phyloP scores from a whole-genome alignment of 164 flowering plant species.

The Sedum album region DNA sequence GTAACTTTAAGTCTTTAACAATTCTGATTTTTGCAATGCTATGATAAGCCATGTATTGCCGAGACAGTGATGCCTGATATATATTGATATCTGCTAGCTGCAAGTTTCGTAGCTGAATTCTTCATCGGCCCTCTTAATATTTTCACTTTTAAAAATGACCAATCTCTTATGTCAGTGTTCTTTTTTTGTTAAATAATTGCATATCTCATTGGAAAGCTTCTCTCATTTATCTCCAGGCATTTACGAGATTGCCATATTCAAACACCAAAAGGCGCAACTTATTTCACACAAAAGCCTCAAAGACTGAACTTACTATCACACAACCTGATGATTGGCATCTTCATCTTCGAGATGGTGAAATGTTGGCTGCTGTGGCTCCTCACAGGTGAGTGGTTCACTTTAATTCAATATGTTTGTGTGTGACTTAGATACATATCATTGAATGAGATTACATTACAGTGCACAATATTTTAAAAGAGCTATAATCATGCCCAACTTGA shows the following conservation, averaged over 20 bases:
- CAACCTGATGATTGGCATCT: slow-evolving; percentile 98
- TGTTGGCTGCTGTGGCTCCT: slow-evolving; percentile 65
- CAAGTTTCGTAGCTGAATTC: no score
- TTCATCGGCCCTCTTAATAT: no score
- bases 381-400: slow-evolving; percentile 45
- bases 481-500: slow-evolving; percentile 90
- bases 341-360: slow-evolving; percentile 89
- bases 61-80: no score
- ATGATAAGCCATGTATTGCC: no score
- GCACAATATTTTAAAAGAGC: slow-evolving; percentile 77
- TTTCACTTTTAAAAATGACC: no score
- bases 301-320: slow-evolving; percentile 67
- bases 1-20: no score
- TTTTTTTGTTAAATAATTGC: neutral
- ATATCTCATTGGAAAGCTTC: neutral
- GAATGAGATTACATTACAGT: slow-evolving; percentile 28
- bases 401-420: neutral
- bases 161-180: neutral
- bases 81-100: no score
- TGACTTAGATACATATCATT: neutral
- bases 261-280: slow-evolving; percentile 19
- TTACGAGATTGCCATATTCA: slow-evolving; percentile 9
- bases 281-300: slow-evolving; percentile 21
- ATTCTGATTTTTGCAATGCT: no score
- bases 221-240: neutral